A percentile compares a stretch with the other conserved stretches of the same genome.
These are phyloP conservation scores for Kwoniella botswanensis DNA, from an alignment of 768 basidiomycete genomes.

Conservation along the genomic window DNA sequence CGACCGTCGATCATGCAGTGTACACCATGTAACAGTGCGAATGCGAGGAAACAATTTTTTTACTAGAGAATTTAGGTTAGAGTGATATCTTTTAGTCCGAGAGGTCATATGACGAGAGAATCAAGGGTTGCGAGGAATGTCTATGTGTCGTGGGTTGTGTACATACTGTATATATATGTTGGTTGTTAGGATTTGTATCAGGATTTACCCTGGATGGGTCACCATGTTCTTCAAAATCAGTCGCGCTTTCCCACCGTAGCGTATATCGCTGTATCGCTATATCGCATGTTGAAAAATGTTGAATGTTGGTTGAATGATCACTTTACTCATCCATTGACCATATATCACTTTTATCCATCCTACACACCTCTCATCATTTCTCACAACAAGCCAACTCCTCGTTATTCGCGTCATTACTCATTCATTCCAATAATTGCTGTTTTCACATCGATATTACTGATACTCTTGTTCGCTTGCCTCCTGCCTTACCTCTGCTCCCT, in stretches of 20 bases:
- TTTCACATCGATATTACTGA: background rate
- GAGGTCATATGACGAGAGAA: background rate
- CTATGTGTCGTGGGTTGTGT: background rate
- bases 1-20: constrained; percentile 2
- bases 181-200: background rate
- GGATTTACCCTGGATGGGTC: background rate
- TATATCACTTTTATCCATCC: constrained; percentile 4
- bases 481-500: background rate
- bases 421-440: background rate
- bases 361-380: background rate
- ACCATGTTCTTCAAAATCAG: constrained; percentile 7
- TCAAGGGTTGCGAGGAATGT: background rate
- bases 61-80: background rate
- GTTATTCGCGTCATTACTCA: constrained; percentile 9
- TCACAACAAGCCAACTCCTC: background rate
- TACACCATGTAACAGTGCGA: background rate
- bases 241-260: constrained; percentile 1
- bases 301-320: constrained; percentile 11
- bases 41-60: too few species aligned
- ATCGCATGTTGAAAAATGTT: background rate
- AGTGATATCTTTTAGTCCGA: constrained; percentile 6
- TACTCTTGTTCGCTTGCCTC: background rate
- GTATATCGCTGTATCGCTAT: background rate
- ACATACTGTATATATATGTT: background rate
- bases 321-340: constrained; percentile 1